These are phyloP conservation scores for Cladophialophora psammophila DNA, from an alignment of 2,329 filamentous ascomycete genomes.

Conservation along the genomic window DNA sequence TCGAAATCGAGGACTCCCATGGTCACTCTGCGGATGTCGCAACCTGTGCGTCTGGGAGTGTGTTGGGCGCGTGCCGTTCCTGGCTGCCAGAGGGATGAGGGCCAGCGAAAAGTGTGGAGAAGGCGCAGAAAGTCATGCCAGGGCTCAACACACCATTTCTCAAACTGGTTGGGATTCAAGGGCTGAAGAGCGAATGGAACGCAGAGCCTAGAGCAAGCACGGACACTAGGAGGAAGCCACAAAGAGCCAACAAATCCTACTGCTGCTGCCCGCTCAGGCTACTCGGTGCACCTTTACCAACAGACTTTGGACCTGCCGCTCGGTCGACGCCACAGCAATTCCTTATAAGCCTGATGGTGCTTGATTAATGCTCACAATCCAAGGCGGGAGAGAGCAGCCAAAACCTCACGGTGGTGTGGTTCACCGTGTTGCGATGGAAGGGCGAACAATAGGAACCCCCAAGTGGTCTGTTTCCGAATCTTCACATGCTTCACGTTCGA, in stretches of 20 bases:
- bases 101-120: conserved; percentile 22
- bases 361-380: not conserved
- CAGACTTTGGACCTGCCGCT: conserved; percentile 15
- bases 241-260: conserved; percentile 16
- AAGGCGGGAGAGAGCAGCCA: not conserved
- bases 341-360: not conserved
- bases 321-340: conserved; percentile 7
- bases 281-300: conserved; percentile 1
- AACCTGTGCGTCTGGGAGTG: not conserved
- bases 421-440: not conserved
- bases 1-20: not conserved
- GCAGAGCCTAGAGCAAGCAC: conserved; percentile 13
- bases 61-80: conserved; percentile 18
- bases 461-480: conserved; percentile 14
- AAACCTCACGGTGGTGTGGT: not conserved
- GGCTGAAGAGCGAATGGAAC: conserved; percentile 16
- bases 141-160: conserved; percentile 18
- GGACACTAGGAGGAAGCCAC: conserved; percentile 12
- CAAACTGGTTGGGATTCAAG: conserved; percentile 13
- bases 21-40: not conserved
- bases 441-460: not conserved
- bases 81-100: conserved; percentile 10
- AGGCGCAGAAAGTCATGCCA: conserved; percentile 26
- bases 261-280: conserved; percentile 14
- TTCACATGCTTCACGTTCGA: conserved; percentile 30